Base-by-base conservation (phyloP, 2,329 filamentous ascomycete genomes). In the Chalaropsis thielavioides region DNA sequence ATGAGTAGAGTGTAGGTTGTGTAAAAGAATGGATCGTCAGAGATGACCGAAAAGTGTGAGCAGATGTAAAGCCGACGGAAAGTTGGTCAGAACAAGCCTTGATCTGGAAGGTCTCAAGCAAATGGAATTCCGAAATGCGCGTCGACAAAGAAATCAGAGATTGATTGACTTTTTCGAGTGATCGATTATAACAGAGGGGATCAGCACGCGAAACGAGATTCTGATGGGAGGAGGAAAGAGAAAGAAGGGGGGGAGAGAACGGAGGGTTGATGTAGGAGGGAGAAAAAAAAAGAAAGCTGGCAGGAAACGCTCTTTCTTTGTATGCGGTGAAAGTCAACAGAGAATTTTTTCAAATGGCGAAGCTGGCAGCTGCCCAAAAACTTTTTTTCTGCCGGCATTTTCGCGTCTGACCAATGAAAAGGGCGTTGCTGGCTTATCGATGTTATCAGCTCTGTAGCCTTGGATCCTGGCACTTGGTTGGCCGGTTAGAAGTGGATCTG, bases 361-460 rank as follows among this genome's bases (percentile, higher is more conserved):
- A 65, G 56, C 66, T 62, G 54, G 31, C 54, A 58, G 54, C 54
- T 58, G 31, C 54, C 54, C 15, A 65, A 63, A 62, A 61, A 61
- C 64, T 43, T 67, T 64, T 66, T 67, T 67, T 31, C 62, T 62
- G 49, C 64, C 46, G 44, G 61, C 41, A 43, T 63, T 63, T 63
- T 63, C 61, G 61, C 61, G 61, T 54, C 22, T 49, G 24, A 40
- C 61, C 61, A 63, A 63, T 63, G 31, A 54, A 13, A 24, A 54
- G 5, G 31, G 61, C 61, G 44, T n/a, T 35, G 38, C 41, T 43
- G 22, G 24, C 19, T 65, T 56, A 67, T 64, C 61, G 19, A 15
- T 22, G 35, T 66, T 61, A 65, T 64, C 66, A 41, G 56, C 51
- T 61, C 59, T 35, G 24, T n/a, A 58, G 27, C 65, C 66, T 67